Percentiles rank a stretch among this genome's conserved stretches.
These are phyloP conservation scores for Vigna trinervia DNA, from an alignment of 306 rosid genomes.

Conservation along the genomic window DNA sequence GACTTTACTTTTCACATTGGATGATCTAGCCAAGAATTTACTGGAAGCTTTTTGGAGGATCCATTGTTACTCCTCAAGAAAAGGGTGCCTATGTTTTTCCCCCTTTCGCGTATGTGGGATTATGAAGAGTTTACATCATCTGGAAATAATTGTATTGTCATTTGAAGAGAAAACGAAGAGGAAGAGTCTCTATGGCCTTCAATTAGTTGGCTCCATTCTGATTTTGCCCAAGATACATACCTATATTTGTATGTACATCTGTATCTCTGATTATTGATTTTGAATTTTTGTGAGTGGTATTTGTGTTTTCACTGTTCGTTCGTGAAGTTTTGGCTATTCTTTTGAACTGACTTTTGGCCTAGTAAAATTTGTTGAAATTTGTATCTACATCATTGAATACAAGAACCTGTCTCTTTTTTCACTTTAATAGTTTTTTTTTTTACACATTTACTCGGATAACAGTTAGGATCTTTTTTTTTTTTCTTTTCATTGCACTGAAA, in stretches of 20 bases:
- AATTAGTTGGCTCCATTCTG: slow-evolving; percentile 58
- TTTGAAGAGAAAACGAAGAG: slow-evolving; percentile 67
- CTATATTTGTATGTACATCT: slow-evolving; percentile 64
- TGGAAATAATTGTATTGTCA: slow-evolving; percentile 59
- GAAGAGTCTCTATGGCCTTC: slow-evolving; percentile 44
- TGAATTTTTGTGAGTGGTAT: slow-evolving; percentile 51
- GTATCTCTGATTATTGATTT: slow-evolving; percentile 42
- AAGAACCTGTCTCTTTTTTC: not conserved
- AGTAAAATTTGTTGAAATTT: slow-evolving; percentile 41
- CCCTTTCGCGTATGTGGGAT: slow-evolving; percentile 36
- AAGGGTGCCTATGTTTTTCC: slow-evolving; percentile 37
- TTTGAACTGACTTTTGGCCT: slow-evolving; percentile 7
- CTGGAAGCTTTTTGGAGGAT: slow-evolving; percentile 51
- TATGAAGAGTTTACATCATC: slow-evolving; percentile 57
- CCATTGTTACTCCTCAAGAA: slow-evolving; percentile 44
- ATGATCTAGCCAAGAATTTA: slow-evolving; percentile 51
- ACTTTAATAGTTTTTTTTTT: not conserved
- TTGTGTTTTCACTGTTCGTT: slow-evolving; percentile 43
- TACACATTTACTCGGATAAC: not conserved
- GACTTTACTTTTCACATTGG: slow-evolving; percentile 62
- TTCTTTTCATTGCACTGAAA: not conserved
- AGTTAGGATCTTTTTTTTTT: not conserved
- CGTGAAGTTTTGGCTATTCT: slow-evolving; percentile 39
- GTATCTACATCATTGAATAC: slow-evolving; percentile 30
- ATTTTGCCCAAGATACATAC: slow-evolving; percentile 45